Base-by-base conservation (phyloP, 139 green algal species). In the Limnomonas spitsbergensis region DNA sequence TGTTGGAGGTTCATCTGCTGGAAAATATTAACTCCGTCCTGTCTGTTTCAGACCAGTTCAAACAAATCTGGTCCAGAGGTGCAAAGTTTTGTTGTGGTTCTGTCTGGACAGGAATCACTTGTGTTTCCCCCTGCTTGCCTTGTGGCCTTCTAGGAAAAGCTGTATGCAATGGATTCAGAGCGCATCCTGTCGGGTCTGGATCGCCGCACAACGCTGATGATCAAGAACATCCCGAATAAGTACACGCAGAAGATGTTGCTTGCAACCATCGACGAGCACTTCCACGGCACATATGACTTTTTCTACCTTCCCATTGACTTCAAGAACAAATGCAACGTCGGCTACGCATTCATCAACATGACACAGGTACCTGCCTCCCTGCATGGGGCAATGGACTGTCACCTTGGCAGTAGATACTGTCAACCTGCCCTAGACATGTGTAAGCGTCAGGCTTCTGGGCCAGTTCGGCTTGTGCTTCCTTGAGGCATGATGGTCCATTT, bases 241-340 rank as follows among this genome's bases (percentile, higher is more conserved):
- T 99, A 99, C 91, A 99, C 95, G 0, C 95, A 99, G 85, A 97
- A 97, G 91, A 99, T 99, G 95, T 92, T 99, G 79, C 85, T 99
- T 66, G 85, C 91, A 53, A 97, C 95, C 2, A 92, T 97, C 69
- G 93, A 97, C 77, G 95, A 97, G 80, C 77, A 87, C 26, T 95
- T 98, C 87, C 81, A 86, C 24, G 95, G 95, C 68, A 88, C 81
- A 0, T 97, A 95, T 82, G 92, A 97, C 85, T 97, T 97, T 77
- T 95, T 97, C 81, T 96, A 96, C 86, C 88, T 96, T 35, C 92
- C 92, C 68, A 96, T 96, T 47, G 92, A 96, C 84, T 99, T 99
- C 93, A 99, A 99, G 89, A 99, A 99, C 87, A 96, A 97, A 87
- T 99, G 95, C 93, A 99, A 99, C 82, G 95, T 99, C 6, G 95